Base-by-base conservation (phyloP, 768 basidiomycete species). In the Infundibulicybe gibba region DNA sequence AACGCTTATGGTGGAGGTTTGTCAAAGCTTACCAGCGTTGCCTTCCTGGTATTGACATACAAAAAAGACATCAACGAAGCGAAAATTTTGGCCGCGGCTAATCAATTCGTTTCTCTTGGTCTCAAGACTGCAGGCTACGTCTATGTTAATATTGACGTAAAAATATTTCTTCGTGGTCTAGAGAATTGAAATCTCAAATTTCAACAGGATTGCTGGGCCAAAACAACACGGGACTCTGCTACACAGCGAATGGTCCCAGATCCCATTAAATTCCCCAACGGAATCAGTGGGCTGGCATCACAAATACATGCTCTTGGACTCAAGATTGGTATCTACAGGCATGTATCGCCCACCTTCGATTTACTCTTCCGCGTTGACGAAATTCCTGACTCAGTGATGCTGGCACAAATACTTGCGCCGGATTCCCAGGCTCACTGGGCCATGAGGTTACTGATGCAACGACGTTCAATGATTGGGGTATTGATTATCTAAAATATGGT, bases 401-500 rank as follows among this genome's bases (percentile, higher is more conserved):
- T 14, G 79, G 79, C 2, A 75, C 71, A 0, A 55, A 59, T 5
- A 81, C 79, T 3, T 81, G 79, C 45, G 69, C 76, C 20, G 76
- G 76, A 19, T 81, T 56, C 54, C 79, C 79, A n/a, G 79, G 69
- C n/a, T 80, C 79, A 2, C 57, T 80, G 11, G 76, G 75, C 12
- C 63, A 65, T 41, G 80, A 81, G 53, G 51, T 42, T 10, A 60
- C 74, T 31, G 80, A 80, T 58, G 80, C 78, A 1, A 61, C 67
- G 16, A 78, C 79, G 5, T 81, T 75, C 54, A 65, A 55, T 44
- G 67, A 66, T 20, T 81, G 80, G 80, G 76, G 74, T 5, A 68
- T 81, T 35, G 79, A 81, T 50, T 79, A 78, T 55, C 58, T 80
- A 48, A 80, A 80, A 68, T 80, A 80, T 55, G 77, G 77, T 70